Percentiles rank a stretch among this genome's conserved stretches.
Evolutionary conservation across 768 basidiomycete genomes (phyloP).

Genomic region (Dentipellis fragilis): DNA sequence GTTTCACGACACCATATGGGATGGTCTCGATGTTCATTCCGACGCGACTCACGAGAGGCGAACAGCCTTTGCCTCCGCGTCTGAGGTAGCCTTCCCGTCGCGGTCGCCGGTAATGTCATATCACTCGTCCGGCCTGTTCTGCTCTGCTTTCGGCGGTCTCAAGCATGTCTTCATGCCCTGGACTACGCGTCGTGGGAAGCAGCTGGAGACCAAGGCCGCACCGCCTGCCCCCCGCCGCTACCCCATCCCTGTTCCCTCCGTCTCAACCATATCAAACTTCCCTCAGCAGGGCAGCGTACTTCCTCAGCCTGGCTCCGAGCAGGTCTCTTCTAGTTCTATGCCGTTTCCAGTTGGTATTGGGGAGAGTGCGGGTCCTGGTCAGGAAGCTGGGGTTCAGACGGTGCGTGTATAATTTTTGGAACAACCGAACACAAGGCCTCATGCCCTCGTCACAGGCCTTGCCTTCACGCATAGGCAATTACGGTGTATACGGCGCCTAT

Average conservation of each 20-base stretch:
- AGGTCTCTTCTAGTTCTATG: neutral
- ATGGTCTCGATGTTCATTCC: too few relatives aligned
- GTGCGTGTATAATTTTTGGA: neutral
- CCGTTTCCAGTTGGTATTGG: too few relatives aligned
- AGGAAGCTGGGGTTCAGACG: neutral
- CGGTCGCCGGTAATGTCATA: too few relatives aligned
- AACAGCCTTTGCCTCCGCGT: too few relatives aligned
- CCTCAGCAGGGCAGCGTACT: neutral
- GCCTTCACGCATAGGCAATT: neutral
- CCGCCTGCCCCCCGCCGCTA: neutral
- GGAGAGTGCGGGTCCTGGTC: neutral
- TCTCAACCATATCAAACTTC: neutral
- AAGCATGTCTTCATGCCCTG: too few relatives aligned
- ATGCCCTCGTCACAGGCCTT: neutral
- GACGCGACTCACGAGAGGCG: too few relatives aligned
- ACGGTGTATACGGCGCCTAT: neutral
- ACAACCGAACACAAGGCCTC: neutral
- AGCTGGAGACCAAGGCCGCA: too few relatives aligned
- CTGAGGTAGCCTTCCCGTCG: too few relatives aligned
- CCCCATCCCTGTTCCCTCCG: neutral
- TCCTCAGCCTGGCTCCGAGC: neutral
- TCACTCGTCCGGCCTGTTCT: too few relatives aligned
- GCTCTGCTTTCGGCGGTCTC: too few relatives aligned
- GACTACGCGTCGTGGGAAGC: too few relatives aligned
- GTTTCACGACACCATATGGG: too few relatives aligned